Percentiles rank a stretch among this genome's conserved stretches.
Conservation (phyloP, 192 early-diverging fungal genomes). For the Gaertneriomyces semiglobifer region DNA sequence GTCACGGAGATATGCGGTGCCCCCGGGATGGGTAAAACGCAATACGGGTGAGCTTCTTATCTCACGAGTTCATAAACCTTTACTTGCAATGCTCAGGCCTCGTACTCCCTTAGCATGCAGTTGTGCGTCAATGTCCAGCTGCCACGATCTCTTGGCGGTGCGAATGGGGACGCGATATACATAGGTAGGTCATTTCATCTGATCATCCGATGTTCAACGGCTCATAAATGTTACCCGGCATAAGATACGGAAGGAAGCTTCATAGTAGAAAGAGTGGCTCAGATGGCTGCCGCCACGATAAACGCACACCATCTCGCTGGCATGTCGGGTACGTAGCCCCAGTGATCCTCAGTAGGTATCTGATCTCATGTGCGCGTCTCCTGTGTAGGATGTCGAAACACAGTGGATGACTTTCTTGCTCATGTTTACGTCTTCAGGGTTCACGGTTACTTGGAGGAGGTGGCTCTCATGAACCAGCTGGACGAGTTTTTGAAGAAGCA, state of each 20-base stretch:
- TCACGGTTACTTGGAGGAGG: constrained; percentile 32
- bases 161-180: constrained; percentile 37
- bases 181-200: constrained; percentile 27
- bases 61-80: not conserved
- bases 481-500: constrained; percentile 17
- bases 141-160: constrained; percentile 19
- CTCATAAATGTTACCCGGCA: not conserved
- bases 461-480: constrained; percentile 31
- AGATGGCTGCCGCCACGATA: constrained; percentile 30
- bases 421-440: constrained; percentile 36
- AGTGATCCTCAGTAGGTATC: too few relatives aligned
- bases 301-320: too few relatives aligned
- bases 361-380: not conserved
- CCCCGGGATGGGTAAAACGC: constrained; percentile 54
- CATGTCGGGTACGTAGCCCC: too few relatives aligned
- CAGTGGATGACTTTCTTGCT: constrained; percentile 16
- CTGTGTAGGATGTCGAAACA: too few relatives aligned
- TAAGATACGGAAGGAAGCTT: constrained; percentile 51
- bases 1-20: constrained; percentile 50
- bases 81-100: not conserved
- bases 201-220: too few relatives aligned
- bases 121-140: constrained; percentile 45
- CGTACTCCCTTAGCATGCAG: constrained; percentile 37
- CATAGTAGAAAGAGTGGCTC: constrained; percentile 29
- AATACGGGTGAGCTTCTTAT: constrained; percentile 38